Evolutionary conservation across 2,329 filamentous ascomycete species (phyloP).

Genomic region (Ampelomyces quisqualis): DNA sequence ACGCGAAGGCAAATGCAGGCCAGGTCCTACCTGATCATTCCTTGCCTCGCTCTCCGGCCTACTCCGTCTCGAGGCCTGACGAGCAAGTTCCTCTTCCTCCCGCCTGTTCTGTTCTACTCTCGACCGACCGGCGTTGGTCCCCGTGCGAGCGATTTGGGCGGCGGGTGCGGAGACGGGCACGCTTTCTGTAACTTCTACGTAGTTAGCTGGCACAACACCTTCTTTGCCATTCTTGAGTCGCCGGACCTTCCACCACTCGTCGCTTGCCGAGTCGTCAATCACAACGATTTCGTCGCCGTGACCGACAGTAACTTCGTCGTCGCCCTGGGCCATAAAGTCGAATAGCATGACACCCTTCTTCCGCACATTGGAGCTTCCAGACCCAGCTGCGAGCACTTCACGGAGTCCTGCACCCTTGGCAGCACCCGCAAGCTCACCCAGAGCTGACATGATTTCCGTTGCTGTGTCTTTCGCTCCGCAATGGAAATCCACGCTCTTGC

Average conservation of each 20-base stretch:
- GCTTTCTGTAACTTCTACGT: constrained; percentile 81
- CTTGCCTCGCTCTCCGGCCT: constrained; percentile 54
- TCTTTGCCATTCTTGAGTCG: constrained; percentile 89
- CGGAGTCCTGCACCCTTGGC: constrained; percentile 78
- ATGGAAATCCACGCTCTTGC: constrained; percentile 94
- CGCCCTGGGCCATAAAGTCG: constrained; percentile 94
- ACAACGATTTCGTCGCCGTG: constrained; percentile 88
- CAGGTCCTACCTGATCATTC: constrained; percentile 72
- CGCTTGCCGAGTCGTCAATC: constrained; percentile 85
- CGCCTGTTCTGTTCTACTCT: constrained; percentile 73
- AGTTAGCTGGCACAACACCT: constrained; percentile 94
- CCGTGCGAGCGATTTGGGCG: constrained; percentile 51
- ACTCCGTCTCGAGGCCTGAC: constrained; percentile 70
- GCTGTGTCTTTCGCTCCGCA: constrained; percentile 97
- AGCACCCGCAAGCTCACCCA: constrained; percentile 87
- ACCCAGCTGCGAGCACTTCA: constrained; percentile 81
- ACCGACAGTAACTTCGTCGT: constrained; percentile 92
- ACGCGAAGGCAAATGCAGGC: constrained; percentile 73
- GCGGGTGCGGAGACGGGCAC: constrained; percentile 55
- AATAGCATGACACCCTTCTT: constrained; percentile 88
- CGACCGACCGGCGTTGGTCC: constrained; percentile 63
- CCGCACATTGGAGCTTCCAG: constrained; percentile 59
- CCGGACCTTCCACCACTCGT: constrained; percentile 98
- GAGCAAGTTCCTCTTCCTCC: constrained; percentile 82
- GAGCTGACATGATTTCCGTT: constrained; percentile 81